Evolutionary conservation across 768 basidiomycete species (phyloP), one percentile per base, ranked within the genome.

Genomic region (Rhizopogon sp.): DNA sequence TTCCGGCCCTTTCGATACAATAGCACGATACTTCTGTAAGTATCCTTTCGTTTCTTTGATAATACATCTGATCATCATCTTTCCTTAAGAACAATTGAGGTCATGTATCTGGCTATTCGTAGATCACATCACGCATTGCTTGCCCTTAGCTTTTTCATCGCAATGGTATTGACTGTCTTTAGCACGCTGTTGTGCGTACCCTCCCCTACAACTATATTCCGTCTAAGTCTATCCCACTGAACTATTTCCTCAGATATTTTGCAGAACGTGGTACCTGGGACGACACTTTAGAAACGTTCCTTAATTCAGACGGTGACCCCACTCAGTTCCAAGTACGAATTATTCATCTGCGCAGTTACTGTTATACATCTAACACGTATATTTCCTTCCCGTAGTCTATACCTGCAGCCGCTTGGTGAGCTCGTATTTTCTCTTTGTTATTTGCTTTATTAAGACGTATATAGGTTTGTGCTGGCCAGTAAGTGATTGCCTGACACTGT

Each of bases 201-300:
- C 39, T n/a, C 39, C 20, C 20, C 16, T 20, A 43, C 28, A 35
- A 14, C 56, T 43, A 44, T 10, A 29, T 20, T 56, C 1, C 9
- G 20, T 22, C 20, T 11, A 22, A 16, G 33, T 14, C 20, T 4
- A 28, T 46, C 35, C 35, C 17, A 42, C 39, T 29, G 33, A 35
- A 29, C 20, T 5, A 14, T 10, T 35, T 16, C 13, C 20, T 39
- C 53, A 89, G 89, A 58, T 95, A 94, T 65, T 96, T 96, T 63
- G 86, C 87, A 2, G 93, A 97, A 70, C 77, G 93, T 17, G 93
- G 93, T 1, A 86, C 86, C 1, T 97, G 93, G 93, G 93, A 95
- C 58, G 81, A 82, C 6, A 79, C 79, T 1, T 70, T 96, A 0
- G 87, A 83, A 42, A 86, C 82, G 3, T 97, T 94, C 64, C 80